Evolutionary conservation across 73 alveolate species (phyloP).

Genomic region (Blepharisma stoltei): DNA sequence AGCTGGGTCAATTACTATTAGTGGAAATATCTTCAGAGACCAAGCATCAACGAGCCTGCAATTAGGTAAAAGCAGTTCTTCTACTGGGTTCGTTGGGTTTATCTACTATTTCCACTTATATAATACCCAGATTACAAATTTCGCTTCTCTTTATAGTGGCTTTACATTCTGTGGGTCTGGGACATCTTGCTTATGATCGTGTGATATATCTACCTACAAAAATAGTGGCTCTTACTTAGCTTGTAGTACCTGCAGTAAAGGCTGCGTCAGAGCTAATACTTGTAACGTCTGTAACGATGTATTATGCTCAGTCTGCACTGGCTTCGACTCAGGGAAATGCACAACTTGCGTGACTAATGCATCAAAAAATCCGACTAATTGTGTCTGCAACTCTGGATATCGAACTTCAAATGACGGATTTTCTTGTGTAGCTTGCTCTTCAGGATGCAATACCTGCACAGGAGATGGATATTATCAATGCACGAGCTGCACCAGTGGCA

Average conservation of each 20-base stretch:
- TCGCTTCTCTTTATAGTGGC: not conserved
- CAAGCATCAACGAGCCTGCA: too few relatives aligned
- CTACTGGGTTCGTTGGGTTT: not conserved
- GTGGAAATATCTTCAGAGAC: too few relatives aligned
- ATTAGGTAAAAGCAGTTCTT: not conserved
- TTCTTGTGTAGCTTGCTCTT: not conserved
- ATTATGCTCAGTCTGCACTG: not conserved
- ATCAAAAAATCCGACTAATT: not conserved
- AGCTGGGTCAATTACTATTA: too few relatives aligned
- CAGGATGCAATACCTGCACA: slow-evolving; percentile 16
- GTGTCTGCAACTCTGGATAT: slow-evolving; percentile 15
- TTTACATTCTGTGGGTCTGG: slow-evolving; percentile 1
- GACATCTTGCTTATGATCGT: not conserved
- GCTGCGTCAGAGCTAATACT: not conserved
- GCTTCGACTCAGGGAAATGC: not conserved
- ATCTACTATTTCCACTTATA: not conserved
- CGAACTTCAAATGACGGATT: not conserved
- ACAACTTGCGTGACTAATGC: not conserved
- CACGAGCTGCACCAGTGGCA: not conserved
- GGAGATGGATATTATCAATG: not conserved
- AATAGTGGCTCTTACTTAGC: not conserved
- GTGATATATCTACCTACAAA: not conserved
- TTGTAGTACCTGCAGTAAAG: slow-evolving; percentile 10
- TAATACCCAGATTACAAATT: not conserved
- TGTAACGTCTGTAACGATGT: not conserved